Percentiles rank a stretch among this genome's conserved stretches.
Evolutionary conservation across 2,329 filamentous ascomycete species (phyloP).

Genomic region (Dactylellina drechsleri): DNA sequence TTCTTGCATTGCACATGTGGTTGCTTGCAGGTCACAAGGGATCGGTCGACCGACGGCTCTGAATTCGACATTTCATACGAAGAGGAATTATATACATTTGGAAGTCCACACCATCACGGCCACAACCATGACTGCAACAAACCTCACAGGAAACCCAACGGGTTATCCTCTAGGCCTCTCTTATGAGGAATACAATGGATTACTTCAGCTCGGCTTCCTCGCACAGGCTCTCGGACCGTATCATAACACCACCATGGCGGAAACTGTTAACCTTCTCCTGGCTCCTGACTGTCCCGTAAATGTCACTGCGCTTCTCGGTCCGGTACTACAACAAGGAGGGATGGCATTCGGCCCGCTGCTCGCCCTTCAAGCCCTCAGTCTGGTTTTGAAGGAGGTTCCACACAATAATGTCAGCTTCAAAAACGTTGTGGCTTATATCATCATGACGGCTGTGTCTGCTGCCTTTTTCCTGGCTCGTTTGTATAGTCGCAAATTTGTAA

Average conservation of each 20-base stretch:
- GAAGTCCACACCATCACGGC: background rate
- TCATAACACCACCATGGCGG: constrained; percentile 53
- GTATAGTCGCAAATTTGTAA: constrained; percentile 50
- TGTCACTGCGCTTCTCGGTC: constrained; percentile 36
- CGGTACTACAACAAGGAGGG: constrained; percentile 28
- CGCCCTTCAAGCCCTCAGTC: constrained; percentile 40
- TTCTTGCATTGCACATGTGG: constrained; percentile 39
- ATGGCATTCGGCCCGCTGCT: constrained; percentile 36
- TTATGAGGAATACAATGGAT: constrained; percentile 42
- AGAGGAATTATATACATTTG: constrained; percentile 8
- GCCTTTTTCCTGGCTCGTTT: constrained; percentile 44
- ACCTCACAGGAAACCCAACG: constrained; percentile 45
- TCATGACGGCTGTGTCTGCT: constrained; percentile 49
- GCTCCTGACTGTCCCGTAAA: constrained; percentile 41
- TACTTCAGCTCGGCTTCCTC: constrained; percentile 45
- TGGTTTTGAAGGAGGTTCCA: constrained; percentile 41
- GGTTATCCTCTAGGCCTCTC: constrained; percentile 49
- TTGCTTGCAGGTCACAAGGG: constrained; percentile 40
- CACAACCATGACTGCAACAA: constrained; percentile 35
- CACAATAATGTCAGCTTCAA: constrained; percentile 52
- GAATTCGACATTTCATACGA: constrained; percentile 3
- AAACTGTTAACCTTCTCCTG: constrained; percentile 45
- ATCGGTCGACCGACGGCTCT: constrained; percentile 45
- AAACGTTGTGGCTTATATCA: constrained; percentile 43
- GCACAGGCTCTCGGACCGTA: constrained; percentile 49